These are phyloP conservation scores for Torulaspora franciscae DNA, from an alignment of 805 yeast genomes.

Conservation along the genomic window DNA sequence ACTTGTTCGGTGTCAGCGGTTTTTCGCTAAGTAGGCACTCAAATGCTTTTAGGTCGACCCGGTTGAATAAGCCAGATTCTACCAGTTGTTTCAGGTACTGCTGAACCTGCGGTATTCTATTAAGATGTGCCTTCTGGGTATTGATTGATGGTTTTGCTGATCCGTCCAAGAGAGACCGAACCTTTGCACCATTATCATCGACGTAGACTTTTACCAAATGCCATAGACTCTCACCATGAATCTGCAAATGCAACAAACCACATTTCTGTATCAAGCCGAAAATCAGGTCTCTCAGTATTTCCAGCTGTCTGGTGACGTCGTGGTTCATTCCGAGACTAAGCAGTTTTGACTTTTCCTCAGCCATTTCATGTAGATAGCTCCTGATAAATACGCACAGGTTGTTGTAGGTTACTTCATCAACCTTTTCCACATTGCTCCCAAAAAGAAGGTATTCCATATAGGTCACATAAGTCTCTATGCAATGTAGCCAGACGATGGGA, in stretches of 20 bases:
- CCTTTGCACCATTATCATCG: constrained; percentile 39
- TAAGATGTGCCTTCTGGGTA: constrained; percentile 32
- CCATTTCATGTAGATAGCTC: constrained; percentile 54
- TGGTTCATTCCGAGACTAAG: constrained; percentile 70
- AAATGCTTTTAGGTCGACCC: constrained; percentile 44
- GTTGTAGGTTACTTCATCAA: constrained; percentile 53
- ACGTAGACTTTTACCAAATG: constrained; percentile 54
- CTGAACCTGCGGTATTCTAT: constrained; percentile 43
- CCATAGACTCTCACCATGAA: constrained; percentile 64
- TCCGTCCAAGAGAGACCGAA: constrained; percentile 55
- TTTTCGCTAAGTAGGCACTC: constrained; percentile 39
- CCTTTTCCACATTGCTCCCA: constrained; percentile 35
- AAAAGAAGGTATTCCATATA: constrained; percentile 46
- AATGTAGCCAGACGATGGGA: constrained; percentile 78
- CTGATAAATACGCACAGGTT: constrained; percentile 54
- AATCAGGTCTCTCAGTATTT: constrained; percentile 44
- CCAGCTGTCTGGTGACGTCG: constrained; percentile 54
- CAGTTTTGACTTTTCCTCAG: constrained; percentile 55
- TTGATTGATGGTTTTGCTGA: constrained; percentile 32
- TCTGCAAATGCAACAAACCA: constrained; percentile 52
- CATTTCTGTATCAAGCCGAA: constrained; percentile 47
- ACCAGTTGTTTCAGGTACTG: constrained; percentile 47
- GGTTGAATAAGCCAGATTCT: constrained; percentile 43
- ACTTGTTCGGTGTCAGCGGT: constrained; percentile 30
- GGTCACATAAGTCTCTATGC: constrained; percentile 57